phyloP scores from a whole-genome alignment of 106 monocot genomes.

The Dactylorhiza incarnata region DNA sequence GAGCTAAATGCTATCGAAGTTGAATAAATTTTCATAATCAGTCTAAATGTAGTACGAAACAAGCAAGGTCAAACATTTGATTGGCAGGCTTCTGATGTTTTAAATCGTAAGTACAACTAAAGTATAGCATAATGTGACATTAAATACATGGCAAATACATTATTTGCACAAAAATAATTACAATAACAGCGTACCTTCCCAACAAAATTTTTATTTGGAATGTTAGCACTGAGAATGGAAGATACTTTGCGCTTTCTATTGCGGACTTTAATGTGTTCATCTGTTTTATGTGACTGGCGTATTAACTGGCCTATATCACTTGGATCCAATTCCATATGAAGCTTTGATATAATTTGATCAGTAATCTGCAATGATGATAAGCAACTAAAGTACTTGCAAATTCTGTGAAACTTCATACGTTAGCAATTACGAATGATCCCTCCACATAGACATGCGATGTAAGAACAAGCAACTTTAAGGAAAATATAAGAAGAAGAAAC shows the following conservation, averaged over 20 bases:
- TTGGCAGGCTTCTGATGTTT: not conserved
- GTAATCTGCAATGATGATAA: conserved; percentile 3
- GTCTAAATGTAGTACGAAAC: not conserved
- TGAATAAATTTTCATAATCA: not conserved
- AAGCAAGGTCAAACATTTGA: not conserved
- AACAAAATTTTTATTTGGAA: not conserved
- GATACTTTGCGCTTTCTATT: conserved; percentile 4
- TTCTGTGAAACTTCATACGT: not conserved
- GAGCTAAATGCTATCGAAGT: not conserved
- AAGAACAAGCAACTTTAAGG: not conserved
- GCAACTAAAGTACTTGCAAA: not conserved
- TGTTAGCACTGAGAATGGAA: not conserved
- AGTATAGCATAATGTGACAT: too few species aligned
- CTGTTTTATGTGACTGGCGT: not conserved
- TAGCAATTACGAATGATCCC: not conserved
- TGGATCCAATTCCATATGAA: not conserved
- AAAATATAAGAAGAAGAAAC: not conserved
- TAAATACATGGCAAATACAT: too few species aligned
- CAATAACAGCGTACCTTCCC: not conserved
- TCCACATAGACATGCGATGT: not conserved
- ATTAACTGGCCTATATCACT: not conserved
- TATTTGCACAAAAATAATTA: too few species aligned
- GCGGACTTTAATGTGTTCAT: not conserved
- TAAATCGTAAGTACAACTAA: too few species aligned
- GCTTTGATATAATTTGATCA: conserved; percentile 4